A percentile compares a stretch with the other conserved stretches of the same genome.
Evolutionary conservation across 352 stramenopile genomes (phyloP).

Genomic region (Phytophthora colocasiae): DNA sequence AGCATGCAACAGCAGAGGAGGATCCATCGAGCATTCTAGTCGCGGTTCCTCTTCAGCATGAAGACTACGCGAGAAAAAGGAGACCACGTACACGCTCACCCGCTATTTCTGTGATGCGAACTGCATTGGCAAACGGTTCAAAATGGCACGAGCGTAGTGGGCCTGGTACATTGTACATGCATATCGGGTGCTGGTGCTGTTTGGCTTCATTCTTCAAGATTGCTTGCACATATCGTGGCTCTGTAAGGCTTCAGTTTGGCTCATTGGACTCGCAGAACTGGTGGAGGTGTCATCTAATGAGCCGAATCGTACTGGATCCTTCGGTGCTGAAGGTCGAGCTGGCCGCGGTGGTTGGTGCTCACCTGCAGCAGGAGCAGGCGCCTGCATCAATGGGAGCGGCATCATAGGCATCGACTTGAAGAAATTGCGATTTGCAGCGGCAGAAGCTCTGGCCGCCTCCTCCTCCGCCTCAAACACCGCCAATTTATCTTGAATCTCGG

Average conservation of each 20-base stretch:
- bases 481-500: conserved; percentile 30
- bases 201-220: conserved; percentile 26
- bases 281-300: conserved; percentile 33
- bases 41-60: background rate
- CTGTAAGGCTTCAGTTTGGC: conserved; percentile 12
- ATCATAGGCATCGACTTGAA: conserved; percentile 51
- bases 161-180: no score
- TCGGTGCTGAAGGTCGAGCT: conserved; percentile 8
- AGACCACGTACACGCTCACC: background rate
- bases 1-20: conserved; percentile 39
- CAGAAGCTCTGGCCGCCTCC: conserved; percentile 18
- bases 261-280: conserved; percentile 33
- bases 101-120: conserved; percentile 24
- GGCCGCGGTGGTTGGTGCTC: conserved; percentile 26
- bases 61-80: conserved; percentile 4
- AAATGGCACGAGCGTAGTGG: conserved; percentile 16
- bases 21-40: conserved; percentile 18
- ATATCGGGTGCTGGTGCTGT: conserved; percentile 3
- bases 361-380: conserved; percentile 22
- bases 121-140: conserved; percentile 8
- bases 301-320: conserved; percentile 25
- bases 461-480: conserved; percentile 36
- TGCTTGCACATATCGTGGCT: conserved; percentile 32
- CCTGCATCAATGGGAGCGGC: conserved; percentile 41
- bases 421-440: conserved; percentile 44